Base-by-base conservation (phyloP, 2,329 filamentous ascomycete species). In the Microascus cirrosus region DNA sequence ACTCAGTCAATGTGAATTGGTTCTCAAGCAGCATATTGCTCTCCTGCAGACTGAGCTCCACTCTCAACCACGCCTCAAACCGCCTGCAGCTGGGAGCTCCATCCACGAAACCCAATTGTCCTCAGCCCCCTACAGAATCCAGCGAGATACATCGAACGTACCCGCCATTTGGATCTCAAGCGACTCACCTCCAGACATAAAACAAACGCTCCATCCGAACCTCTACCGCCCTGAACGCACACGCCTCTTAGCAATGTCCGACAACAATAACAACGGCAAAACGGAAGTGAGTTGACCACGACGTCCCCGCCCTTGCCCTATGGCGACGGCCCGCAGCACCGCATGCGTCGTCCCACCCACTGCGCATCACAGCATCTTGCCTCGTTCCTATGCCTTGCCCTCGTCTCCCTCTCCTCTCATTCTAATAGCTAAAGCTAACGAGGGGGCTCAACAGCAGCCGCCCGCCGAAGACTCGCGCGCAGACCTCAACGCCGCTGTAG, bases 401-500 rank as follows among this genome's bases (percentile, higher is more conserved):
- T 10, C 32, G 10, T 22, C 53, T 24, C 24, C 13, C 34, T 8
- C 32, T 42, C 25, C 51, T 10, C 11, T 53, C 18, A 12, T 15
- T 25, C 11, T n/a, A 28, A 24, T 53, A 28, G 1, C 25, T 34
- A 15, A 53, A 18, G 28, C 34, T 36, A 54, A 35, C n/a, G 3
- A 28, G 4, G 15, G n/a, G 32, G 25, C n/a, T 7, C 24, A 25
- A 53, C 32, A 35, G 34, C 22, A 50, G 42, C 28, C 52, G 28
- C 15, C 20, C 28, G 3, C 55, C 55, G 55, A 57, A 5, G 48
- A 57, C 42, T 56, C 76, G 53, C 78, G 77, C 8, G 77, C 80
- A 51, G 87, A 93, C 67, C 80, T 95, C 59, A 85, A 85, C 2
- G 83, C 83, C 3, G 89, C 91, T 1, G 86, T 96, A 1, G 92